Percentiles rank a stretch among this genome's conserved stretches.
These are phyloP conservation scores for Cercospora sp. DNA, from an alignment of 2,329 filamentous ascomycete genomes.

Conservation along the genomic window DNA sequence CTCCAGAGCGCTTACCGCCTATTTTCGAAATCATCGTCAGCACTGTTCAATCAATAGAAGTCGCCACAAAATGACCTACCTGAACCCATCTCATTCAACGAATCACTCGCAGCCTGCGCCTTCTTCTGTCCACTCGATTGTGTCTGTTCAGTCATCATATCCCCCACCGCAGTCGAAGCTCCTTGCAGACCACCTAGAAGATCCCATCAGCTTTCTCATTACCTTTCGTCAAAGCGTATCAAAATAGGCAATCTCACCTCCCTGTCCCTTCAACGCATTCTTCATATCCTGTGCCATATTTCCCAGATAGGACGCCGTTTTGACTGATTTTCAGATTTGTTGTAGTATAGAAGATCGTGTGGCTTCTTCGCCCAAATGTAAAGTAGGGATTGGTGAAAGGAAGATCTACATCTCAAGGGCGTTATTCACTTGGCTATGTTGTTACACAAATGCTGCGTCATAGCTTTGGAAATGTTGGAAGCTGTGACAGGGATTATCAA, in stretches of 20 bases:
- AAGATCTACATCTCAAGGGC: not conserved
- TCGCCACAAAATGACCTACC: slow-evolving; percentile 8
- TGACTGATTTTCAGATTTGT: slow-evolving; percentile 4
- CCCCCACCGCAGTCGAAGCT: slow-evolving; percentile 29
- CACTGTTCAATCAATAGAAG: not conserved
- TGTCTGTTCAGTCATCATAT: slow-evolving; percentile 32
- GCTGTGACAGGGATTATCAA: slow-evolving; percentile 4
- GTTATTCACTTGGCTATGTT: slow-evolving; percentile 8
- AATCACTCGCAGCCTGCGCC: slow-evolving; percentile 31
- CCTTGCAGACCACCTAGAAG: slow-evolving; percentile 33
- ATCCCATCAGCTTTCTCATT: not conserved
- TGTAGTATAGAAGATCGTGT: not conserved
- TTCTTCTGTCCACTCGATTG: slow-evolving; percentile 34
- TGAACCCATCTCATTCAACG: slow-evolving; percentile 30
- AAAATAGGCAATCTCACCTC: slow-evolving; percentile 22
- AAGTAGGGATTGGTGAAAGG: not conserved
- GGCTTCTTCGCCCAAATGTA: slow-evolving; percentile 2
- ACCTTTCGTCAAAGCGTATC: not conserved
- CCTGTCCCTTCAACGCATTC: slow-evolving; percentile 35
- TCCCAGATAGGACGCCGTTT: slow-evolving; percentile 20
- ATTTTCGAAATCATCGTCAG: not conserved
- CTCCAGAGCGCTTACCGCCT: slow-evolving; percentile 28
- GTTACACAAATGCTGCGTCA: slow-evolving; percentile 12
- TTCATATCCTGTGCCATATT: slow-evolving; percentile 32
- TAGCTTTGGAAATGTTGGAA: slow-evolving; percentile 16